Conservation (phyloP, 2,329 filamentous ascomycete species). For the Cercospora sp. region DNA sequence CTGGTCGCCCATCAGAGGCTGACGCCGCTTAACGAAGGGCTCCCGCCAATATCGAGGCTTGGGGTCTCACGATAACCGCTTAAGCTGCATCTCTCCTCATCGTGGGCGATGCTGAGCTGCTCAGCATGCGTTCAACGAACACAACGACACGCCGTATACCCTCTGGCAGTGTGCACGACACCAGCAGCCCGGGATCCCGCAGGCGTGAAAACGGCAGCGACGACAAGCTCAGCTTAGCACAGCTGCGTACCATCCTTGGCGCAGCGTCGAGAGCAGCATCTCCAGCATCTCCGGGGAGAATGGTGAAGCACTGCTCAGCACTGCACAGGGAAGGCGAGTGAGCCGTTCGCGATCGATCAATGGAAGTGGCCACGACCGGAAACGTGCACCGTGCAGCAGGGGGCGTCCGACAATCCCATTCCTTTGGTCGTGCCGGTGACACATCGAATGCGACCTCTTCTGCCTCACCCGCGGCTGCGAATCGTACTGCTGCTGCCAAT, state of each 20-base stretch:
- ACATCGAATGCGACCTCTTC: conserved; percentile 8
- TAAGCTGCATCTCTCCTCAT: not conserved
- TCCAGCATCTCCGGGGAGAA: conserved; percentile 23
- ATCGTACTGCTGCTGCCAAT: not conserved
- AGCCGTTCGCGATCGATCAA: conserved; percentile 6
- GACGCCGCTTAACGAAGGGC: conserved; percentile 3
- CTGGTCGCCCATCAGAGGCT: not conserved
- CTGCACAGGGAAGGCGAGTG: conserved; percentile 15
- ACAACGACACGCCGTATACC: not conserved
- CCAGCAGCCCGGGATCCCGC: not conserved
- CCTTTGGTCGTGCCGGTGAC: not conserved
- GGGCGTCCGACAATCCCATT: conserved; percentile 7
- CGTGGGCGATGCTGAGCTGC: not conserved
- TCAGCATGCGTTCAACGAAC: not conserved
- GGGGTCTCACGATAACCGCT: conserved; percentile 5
- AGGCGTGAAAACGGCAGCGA: not conserved
- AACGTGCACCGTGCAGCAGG: conserved; percentile 16
- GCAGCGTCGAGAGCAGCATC: conserved; percentile 9
- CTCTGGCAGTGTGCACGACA: not conserved
- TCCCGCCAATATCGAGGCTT: conserved; percentile 1
- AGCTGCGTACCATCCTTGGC: not conserved
- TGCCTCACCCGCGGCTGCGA: not conserved
- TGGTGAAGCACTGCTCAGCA: conserved; percentile 5
- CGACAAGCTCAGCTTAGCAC: not conserved
- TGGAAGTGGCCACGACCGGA: conserved; percentile 17